Percentiles rank a stretch among this genome's conserved stretches.
Evolutionary conservation across 2,329 filamentous ascomycete species (phyloP).

Genomic region (Neopestalotiopsis sp.): DNA sequence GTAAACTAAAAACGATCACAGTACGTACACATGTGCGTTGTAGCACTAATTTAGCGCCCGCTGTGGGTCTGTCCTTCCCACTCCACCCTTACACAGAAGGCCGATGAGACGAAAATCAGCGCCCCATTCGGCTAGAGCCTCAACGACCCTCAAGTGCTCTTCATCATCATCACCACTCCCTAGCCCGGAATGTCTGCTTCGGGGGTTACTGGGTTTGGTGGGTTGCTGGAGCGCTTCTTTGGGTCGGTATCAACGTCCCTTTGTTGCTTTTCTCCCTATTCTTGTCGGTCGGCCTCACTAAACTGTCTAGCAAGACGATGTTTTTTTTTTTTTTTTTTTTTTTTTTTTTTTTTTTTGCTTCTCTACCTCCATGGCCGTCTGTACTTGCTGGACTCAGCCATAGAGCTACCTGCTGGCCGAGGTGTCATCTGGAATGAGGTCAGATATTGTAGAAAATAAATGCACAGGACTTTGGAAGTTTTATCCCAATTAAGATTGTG

Average conservation of each 20-base stretch:
- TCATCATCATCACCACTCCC: neutral
- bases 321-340: neutral
- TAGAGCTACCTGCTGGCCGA: neutral
- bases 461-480: neutral
- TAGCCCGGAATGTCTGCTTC: neutral
- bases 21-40: too few relatives aligned
- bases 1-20: too few relatives aligned
- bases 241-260: neutral
- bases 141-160: neutral
- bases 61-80: conserved; percentile 7
- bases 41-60: conserved; percentile 9
- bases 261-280: neutral
- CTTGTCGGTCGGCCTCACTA: neutral
- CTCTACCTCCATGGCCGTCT: neutral
- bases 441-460: neutral
- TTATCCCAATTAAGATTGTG: too few relatives aligned
- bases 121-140: neutral
- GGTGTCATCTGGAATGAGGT: neutral
- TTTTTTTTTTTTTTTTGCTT: neutral
- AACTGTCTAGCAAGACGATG: neutral
- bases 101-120: neutral
- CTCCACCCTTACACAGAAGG: neutral
- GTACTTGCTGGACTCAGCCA: neutral
- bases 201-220: neutral
- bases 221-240: neutral